Evolutionary conservation across 2,329 filamentous ascomycete species (phyloP).

Genomic region (Tolypocladium inflatum): DNA sequence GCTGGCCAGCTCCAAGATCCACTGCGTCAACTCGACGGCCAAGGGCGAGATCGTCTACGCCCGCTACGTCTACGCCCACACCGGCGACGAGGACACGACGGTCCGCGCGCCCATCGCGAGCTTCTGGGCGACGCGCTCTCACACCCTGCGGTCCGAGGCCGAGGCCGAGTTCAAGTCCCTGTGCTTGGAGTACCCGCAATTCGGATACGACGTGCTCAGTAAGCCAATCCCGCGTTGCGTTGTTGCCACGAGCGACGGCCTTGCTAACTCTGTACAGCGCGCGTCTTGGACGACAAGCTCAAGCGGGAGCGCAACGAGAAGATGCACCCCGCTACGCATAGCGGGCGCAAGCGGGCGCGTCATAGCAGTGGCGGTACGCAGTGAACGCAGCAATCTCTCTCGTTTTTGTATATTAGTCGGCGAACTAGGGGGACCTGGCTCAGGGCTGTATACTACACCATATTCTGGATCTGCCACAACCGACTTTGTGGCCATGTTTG

Average conservation of each 20-base stretch:
- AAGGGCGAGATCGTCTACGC: slow-evolving; percentile 89
- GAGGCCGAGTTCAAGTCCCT: slow-evolving; percentile 76
- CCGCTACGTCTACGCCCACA: slow-evolving; percentile 79
- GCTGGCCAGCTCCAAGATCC: slow-evolving; percentile 81
- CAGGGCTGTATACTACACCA: background rate
- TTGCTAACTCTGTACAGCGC: slow-evolving; percentile 30
- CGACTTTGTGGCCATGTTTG: background rate
- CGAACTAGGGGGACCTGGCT: background rate
- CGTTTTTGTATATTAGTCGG: background rate
- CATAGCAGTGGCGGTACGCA: slow-evolving; percentile 32
- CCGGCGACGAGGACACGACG: slow-evolving; percentile 54
- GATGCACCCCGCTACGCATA: slow-evolving; percentile 39
- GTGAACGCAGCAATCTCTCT: background rate
- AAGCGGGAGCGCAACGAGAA: slow-evolving; percentile 53
- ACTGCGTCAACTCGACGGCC: slow-evolving; percentile 79
- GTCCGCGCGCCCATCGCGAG: slow-evolving; percentile 79
- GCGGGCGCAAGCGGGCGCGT: slow-evolving; percentile 46
- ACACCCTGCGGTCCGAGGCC: slow-evolving; percentile 75
- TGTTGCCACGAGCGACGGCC: slow-evolving; percentile 5
- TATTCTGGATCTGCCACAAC: background rate
- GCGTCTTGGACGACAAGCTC: slow-evolving; percentile 57
- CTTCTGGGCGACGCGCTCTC: slow-evolving; percentile 77
- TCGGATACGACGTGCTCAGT: slow-evolving; percentile 88
- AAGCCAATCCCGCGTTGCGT: slow-evolving; percentile 19
- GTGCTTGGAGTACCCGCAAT: slow-evolving; percentile 84